Evolutionary conservation across 192 early-diverging fungal species (phyloP).

Genomic region (Linnemannia hyalina): DNA sequence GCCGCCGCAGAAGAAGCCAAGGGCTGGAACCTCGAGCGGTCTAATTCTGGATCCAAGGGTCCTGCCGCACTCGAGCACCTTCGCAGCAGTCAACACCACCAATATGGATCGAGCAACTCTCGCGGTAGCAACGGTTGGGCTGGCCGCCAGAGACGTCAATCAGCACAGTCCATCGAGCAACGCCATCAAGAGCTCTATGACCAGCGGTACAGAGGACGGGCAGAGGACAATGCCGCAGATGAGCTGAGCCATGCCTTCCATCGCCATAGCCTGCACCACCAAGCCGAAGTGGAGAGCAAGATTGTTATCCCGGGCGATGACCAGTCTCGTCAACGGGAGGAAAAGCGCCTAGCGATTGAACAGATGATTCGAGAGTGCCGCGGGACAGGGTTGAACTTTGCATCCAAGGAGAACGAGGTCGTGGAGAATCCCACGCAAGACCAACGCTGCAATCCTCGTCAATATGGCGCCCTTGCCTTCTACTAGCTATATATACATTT

Average conservation of each 20-base stretch:
- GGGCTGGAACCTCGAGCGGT: slow-evolving; percentile 14
- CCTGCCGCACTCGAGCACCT: slow-evolving; percentile 50
- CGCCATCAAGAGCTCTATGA: slow-evolving; percentile 38
- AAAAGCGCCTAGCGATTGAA: slow-evolving; percentile 44
- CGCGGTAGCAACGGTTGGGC: slow-evolving; percentile 9
- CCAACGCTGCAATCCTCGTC: background rate
- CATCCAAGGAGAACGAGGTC: slow-evolving; percentile 1
- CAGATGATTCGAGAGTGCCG: slow-evolving; percentile 48
- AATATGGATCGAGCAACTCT: background rate
- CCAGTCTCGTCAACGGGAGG: slow-evolving; percentile 6
- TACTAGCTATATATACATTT: background rate
- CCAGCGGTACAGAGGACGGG: slow-evolving; percentile 4
- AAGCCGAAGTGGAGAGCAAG: background rate
- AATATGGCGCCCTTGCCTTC: background rate
- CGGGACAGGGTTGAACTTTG: slow-evolving; percentile 31
- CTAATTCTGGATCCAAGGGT: slow-evolving; percentile 30
- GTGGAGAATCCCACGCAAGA: background rate
- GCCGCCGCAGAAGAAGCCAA: slow-evolving; percentile 43
- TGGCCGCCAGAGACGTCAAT: slow-evolving; percentile 12
- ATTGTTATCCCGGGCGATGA: background rate
- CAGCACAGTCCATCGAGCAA: slow-evolving; percentile 14
- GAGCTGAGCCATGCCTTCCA: slow-evolving; percentile 28
- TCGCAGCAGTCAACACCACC: slow-evolving; percentile 3
- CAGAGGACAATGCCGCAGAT: background rate
- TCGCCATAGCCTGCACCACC: slow-evolving; percentile 19